A percentile compares a stretch with the other conserved stretches of the same genome.
Evolutionary conservation across 2,329 filamentous ascomycete genomes (phyloP).

Genomic region (Diaporthe ampelina): DNA sequence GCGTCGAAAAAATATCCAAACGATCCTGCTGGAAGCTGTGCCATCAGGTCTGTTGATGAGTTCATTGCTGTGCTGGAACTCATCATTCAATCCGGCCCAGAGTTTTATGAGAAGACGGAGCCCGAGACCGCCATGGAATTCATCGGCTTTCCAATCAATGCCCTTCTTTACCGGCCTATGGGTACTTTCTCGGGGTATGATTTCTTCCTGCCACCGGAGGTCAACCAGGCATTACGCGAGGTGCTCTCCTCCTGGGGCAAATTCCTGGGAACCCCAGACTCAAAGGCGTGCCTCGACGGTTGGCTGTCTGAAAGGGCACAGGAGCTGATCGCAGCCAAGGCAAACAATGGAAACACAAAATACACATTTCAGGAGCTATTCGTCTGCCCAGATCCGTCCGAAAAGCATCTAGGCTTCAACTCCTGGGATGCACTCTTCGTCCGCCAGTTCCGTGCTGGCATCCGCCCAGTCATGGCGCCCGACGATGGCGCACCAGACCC

Average conservation of each 20-base stretch:
- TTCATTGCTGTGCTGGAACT: neutral
- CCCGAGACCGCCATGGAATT: conserved; percentile 50
- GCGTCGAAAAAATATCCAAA: conserved; percentile 5
- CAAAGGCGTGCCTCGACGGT: neutral
- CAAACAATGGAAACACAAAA: neutral
- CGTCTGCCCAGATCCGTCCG: conserved; percentile 51
- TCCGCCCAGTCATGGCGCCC: conserved; percentile 63
- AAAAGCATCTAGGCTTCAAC: conserved; percentile 63
- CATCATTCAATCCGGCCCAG: neutral
- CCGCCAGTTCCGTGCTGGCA: conserved; percentile 59
- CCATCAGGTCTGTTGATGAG: conserved; percentile 3
- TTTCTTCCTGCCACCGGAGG: neutral
- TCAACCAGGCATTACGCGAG: neutral
- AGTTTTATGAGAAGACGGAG: neutral
- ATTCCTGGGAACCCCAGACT: conserved; percentile 16
- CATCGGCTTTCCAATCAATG: conserved; percentile 66
- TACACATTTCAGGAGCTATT: conserved; percentile 15
- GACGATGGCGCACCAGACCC: neutral
- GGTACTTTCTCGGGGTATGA: conserved; percentile 50
- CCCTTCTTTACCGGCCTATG: conserved; percentile 69
- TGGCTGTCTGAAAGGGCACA: conserved; percentile 6
- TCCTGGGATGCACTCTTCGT: conserved; percentile 76
- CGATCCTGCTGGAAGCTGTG: neutral
- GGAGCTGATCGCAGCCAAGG: conserved; percentile 4
- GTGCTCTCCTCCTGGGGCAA: conserved; percentile 1